phyloP scores from a whole-genome alignment of 164 flowering plant species.

The Liquidambar formosana region DNA sequence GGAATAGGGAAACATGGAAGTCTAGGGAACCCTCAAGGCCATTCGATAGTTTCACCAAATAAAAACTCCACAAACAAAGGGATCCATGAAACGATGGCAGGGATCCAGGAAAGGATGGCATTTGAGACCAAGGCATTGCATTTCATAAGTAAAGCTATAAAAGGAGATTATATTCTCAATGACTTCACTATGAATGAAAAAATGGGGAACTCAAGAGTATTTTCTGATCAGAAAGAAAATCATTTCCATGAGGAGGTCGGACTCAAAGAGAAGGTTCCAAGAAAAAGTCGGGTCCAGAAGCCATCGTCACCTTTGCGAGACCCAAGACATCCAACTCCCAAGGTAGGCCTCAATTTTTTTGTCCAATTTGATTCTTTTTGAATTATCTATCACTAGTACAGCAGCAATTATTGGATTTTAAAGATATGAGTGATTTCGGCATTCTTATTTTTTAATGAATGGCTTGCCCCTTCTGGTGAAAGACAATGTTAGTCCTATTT shows the following conservation, averaged over 20 bases:
- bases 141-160: conserved; percentile 89
- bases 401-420: too few relatives aligned
- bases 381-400: too few relatives aligned
- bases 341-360: conserved; percentile 30
- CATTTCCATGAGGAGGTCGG: conserved; percentile 29
- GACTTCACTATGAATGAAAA: conserved; percentile 46
- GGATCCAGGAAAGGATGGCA: conserved; percentile 29
- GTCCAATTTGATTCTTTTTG: neutral
- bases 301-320: conserved; percentile 50
- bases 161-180: conserved; percentile 55
- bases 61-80: conserved; percentile 18
- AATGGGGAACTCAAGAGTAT: conserved; percentile 12
- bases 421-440: too few relatives aligned
- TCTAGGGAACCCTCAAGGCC: conserved; percentile 7
- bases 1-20: conserved; percentile 27
- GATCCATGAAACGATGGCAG: conserved; percentile 29
- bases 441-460: too few relatives aligned
- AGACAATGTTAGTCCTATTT: too few relatives aligned
- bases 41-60: conserved; percentile 10
- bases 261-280: conserved; percentile 15
- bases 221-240: conserved; percentile 43
- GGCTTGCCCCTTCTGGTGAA: too few relatives aligned
- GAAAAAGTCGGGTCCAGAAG: conserved; percentile 41
- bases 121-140: conserved; percentile 76
- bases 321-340: conserved; percentile 49